Percentiles rank a stretch among this genome's conserved stretches.
phyloP scores from a whole-genome alignment of 176 grass and related monocot species.

The Ensete glaucum region DNA sequence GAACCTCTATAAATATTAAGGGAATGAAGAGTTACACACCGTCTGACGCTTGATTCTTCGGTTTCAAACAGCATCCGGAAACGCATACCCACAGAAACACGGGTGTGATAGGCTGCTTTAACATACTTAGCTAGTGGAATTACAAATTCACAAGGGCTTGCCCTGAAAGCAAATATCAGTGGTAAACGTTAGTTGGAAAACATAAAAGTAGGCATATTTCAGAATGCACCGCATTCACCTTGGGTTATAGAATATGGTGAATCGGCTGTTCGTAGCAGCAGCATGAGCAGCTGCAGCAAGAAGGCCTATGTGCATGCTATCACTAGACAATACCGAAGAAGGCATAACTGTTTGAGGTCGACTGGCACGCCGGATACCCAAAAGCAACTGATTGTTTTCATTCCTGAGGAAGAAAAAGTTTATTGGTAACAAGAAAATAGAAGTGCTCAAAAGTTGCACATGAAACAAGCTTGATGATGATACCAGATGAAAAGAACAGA shows the following conservation, averaged over 20 bases:
- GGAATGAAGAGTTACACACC: conserved; percentile 33
- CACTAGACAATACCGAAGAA: conserved; percentile 94
- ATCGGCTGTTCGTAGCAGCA: conserved; percentile 91
- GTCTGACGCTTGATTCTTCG: conserved; percentile 87
- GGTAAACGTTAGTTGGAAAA: not conserved
- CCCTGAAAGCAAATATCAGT: conserved; percentile 40
- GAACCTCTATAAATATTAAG: not conserved
- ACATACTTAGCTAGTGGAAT: conserved; percentile 94
- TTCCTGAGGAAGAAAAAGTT: conserved; percentile 38
- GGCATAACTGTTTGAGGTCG: conserved; percentile 95
- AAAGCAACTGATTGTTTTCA: conserved; percentile 89
- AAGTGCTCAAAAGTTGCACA: not conserved
- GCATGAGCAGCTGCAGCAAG: conserved; percentile 99
- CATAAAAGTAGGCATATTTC: not conserved
- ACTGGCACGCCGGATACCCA: conserved; percentile 87
- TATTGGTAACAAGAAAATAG: not conserved
- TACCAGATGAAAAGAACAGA: conserved; percentile 99
- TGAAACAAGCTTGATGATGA: not conserved
- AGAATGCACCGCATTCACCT: conserved; percentile 32
- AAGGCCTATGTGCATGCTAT: conserved; percentile 98
- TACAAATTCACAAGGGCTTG: conserved; percentile 93
- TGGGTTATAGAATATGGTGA: conserved; percentile 98
- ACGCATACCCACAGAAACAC: conserved; percentile 98
- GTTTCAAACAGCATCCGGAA: conserved; percentile 99
- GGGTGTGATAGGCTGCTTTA: conserved; percentile 96